Conservation (phyloP, 495 filamentous ascomycete species). For the Xylaria longipes region DNA sequence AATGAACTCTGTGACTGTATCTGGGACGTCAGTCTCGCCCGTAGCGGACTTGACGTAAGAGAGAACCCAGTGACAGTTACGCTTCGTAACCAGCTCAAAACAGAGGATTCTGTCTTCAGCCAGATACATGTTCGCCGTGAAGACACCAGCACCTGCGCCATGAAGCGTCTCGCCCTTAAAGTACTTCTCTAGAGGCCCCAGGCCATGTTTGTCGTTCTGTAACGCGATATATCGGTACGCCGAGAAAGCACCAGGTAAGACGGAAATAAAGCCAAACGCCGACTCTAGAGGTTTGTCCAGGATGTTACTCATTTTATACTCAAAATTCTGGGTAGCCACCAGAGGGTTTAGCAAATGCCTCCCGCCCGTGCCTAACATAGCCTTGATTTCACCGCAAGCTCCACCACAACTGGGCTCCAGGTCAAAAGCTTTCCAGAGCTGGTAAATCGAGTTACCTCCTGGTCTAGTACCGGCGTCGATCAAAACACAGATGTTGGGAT, state of each 20-base stretch:
- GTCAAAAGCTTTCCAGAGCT: conserved; percentile 98
- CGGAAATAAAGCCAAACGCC: conserved; percentile 96
- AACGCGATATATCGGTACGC: conserved; percentile 94
- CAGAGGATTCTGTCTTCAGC: conserved; percentile 99
- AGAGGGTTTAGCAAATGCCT: conserved; percentile 93
- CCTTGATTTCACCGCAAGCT: conserved; percentile 99
- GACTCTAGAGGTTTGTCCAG: conserved; percentile 98
- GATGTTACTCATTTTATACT: conserved; percentile 99
- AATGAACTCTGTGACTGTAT: conserved; percentile 92
- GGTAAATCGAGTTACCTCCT: conserved; percentile 91
- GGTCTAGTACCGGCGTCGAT: conserved; percentile 96
- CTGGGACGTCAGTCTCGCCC: conserved; percentile 98
- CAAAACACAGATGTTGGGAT: conserved; percentile 96
- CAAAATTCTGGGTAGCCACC: conserved; percentile 97
- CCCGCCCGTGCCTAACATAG: conserved; percentile 87
- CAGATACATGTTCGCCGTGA: conserved; percentile 99
- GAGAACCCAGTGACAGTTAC: conserved; percentile 95
- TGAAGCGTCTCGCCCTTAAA: conserved; percentile 98
- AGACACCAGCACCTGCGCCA: conserved; percentile 90
- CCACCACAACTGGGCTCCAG: conserved; percentile 96
- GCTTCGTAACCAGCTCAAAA: conserved; percentile 97
- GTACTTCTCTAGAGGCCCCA: conserved; percentile 94
- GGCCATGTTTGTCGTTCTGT: conserved; percentile 93
- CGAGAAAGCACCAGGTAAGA: conserved; percentile 96
- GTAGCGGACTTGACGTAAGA: conserved; percentile 97